These are phyloP conservation scores for Ceratocystis cacaofunesta DNA, from an alignment of 2,329 filamentous ascomycete species.

Conservation along the genomic window DNA sequence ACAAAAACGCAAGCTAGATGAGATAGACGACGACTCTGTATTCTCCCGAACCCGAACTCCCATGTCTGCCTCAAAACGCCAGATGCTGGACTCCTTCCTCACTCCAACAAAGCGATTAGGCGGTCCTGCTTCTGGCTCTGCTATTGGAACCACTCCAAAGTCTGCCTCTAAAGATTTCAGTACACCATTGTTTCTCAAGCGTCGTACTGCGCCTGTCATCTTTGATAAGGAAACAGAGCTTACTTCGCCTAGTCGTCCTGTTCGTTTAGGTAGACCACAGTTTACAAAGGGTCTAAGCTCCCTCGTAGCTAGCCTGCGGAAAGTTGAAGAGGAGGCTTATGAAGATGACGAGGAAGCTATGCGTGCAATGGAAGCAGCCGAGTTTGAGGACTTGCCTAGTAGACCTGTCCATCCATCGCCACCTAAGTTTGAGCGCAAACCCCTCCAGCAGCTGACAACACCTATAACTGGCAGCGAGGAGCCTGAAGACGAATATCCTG, in stretches of 20 bases:
- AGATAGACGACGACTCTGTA: constrained; percentile 14
- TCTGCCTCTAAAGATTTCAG: constrained; percentile 43
- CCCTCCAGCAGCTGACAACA: background rate
- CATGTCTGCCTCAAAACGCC: constrained; percentile 43
- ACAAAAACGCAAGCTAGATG: constrained; percentile 27
- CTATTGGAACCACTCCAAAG: constrained; percentile 27
- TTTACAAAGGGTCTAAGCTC: constrained; percentile 57
- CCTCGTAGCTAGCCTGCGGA: constrained; percentile 55
- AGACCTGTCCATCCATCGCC: constrained; percentile 9
- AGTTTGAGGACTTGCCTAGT: constrained; percentile 17
- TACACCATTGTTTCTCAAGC: constrained; percentile 56
- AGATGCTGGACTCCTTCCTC: constrained; percentile 46
- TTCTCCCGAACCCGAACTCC: constrained; percentile 33
- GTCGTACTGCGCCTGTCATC: constrained; percentile 5
- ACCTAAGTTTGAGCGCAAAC: constrained; percentile 18
- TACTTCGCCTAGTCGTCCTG: constrained; percentile 23
- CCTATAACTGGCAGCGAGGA: constrained; percentile 16
- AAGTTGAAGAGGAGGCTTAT: constrained; percentile 51
- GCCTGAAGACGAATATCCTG: background rate
- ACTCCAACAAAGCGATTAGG: constrained; percentile 44
- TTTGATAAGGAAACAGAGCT: background rate
- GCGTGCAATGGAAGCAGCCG: constrained; percentile 49
- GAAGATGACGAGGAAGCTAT: constrained; percentile 64
- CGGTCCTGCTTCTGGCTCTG: constrained; percentile 24
- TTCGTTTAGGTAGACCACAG: constrained; percentile 42